Conservation (phyloP, 306 rosid species). For the Citrullus colocynthis region DNA sequence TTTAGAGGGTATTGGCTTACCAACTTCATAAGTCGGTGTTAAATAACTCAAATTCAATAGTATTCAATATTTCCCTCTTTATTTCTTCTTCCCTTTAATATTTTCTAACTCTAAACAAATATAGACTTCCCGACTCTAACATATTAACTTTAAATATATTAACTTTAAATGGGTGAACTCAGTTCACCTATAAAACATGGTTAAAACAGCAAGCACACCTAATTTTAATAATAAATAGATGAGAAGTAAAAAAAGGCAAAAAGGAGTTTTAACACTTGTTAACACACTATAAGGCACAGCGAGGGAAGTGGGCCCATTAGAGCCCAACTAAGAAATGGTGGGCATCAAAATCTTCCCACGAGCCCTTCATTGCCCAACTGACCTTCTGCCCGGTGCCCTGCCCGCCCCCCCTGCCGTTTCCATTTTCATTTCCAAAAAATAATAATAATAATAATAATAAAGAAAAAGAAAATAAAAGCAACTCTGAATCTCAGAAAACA, state of each 20-base stretch:
- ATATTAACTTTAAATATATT: too few relatives aligned
- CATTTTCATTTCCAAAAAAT: background rate
- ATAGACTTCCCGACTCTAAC: too few relatives aligned
- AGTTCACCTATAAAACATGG: too few relatives aligned
- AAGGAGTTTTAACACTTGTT: background rate
- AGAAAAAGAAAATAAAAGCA: background rate
- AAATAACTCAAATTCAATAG: too few relatives aligned
- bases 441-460: background rate
- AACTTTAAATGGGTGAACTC: too few relatives aligned
- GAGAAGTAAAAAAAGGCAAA: background rate
- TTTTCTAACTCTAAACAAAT: too few relatives aligned
- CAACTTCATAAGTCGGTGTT: too few relatives aligned
- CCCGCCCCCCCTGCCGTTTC: background rate
- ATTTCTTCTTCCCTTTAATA: too few relatives aligned
- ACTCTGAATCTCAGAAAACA: background rate
- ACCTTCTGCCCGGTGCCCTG: conserved; percentile 3
- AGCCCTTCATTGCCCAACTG: conserved; percentile 21
- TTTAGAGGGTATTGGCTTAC: too few relatives aligned
- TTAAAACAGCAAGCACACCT: too few relatives aligned
- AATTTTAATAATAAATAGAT: background rate
- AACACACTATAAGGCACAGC: background rate
- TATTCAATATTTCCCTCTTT: too few relatives aligned
- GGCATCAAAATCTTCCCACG: conserved; percentile 1
- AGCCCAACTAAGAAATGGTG: conserved; percentile 9
- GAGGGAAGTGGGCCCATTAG: background rate